Conservation (phyloP, 306 rosid species). For the Rosa lucieae region DNA sequence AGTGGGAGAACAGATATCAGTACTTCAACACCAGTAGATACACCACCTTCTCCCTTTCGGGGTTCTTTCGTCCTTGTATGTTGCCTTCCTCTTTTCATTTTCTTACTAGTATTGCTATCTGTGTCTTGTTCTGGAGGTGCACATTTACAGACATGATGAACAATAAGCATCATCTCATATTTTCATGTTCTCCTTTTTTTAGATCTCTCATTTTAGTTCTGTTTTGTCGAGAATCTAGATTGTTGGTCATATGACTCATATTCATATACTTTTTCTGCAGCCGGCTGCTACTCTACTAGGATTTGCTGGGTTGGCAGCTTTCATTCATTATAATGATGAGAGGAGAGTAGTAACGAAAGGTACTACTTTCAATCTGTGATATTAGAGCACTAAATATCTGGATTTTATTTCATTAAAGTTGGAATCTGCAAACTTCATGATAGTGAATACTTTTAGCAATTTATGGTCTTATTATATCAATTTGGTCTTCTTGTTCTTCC, state of each 20-base stretch:
- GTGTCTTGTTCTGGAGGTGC: background rate
- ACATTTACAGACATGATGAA: background rate
- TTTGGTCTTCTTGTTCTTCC: background rate
- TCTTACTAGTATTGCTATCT: conserved; percentile 9
- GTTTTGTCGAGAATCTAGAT: conserved; percentile 7
- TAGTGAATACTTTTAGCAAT: background rate
- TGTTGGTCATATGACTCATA: conserved; percentile 1
- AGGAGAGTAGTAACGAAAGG: conserved; percentile 80
- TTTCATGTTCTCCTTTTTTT: background rate
- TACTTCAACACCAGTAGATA: conserved; percentile 32
- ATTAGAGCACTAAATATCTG: background rate
- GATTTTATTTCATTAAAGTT: conserved; percentile 10
- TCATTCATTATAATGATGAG: conserved; percentile 75
- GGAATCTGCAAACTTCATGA: background rate
- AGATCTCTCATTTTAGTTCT: background rate
- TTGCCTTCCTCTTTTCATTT: conserved; percentile 13
- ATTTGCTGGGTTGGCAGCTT: conserved; percentile 67
- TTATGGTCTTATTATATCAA: background rate
- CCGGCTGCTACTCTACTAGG: conserved; percentile 62
- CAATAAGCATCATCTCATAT: background rate
- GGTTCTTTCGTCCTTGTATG: conserved; percentile 61
- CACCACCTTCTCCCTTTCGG: conserved; percentile 49
- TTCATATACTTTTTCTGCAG: conserved; percentile 40
- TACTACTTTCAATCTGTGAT: conserved; percentile 22
- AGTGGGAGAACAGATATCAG: conserved; percentile 33